phyloP scores from a whole-genome alignment of 768 basidiomycete genomes.

The Crucibulum laeve region DNA sequence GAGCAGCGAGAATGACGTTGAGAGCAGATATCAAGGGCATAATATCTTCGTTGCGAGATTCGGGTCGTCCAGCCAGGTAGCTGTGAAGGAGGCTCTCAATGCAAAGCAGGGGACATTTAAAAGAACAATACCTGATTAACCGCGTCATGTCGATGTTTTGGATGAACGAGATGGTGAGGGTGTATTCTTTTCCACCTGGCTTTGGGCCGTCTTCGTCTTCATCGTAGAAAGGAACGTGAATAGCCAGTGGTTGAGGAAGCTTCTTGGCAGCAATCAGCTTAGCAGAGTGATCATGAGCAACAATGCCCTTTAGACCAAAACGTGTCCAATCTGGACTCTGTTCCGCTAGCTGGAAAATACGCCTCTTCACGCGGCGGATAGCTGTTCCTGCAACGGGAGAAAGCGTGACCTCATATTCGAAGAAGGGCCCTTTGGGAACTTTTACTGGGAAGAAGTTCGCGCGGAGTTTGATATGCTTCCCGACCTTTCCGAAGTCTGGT shows the following conservation, averaged over 20 bases:
- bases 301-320: constrained; percentile 42
- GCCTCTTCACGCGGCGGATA: constrained; percentile 48
- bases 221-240: constrained; percentile 42
- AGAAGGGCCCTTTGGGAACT: constrained; percentile 42
- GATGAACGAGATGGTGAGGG: constrained; percentile 34
- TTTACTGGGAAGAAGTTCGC: constrained; percentile 68
- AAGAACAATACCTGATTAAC: constrained; percentile 37
- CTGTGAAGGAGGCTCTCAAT: constrained; percentile 31
- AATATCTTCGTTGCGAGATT: constrained; percentile 53
- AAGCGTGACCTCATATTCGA: constrained; percentile 61
- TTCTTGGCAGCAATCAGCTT: constrained; percentile 45
- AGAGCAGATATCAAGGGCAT: constrained; percentile 57
- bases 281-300: constrained; percentile 53
- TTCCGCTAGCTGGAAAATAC: constrained; percentile 65
- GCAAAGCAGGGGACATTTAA: neutral
- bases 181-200: constrained; percentile 42
- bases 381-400: constrained; percentile 44
- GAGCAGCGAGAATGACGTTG: constrained; percentile 58
- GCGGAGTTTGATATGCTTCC: constrained; percentile 45
- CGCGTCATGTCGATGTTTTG: constrained; percentile 51
- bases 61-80: constrained; percentile 49
- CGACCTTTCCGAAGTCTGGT: constrained; percentile 52
- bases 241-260: constrained; percentile 40
- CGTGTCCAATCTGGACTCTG: constrained; percentile 40
- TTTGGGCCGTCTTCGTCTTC: constrained; percentile 46